phyloP scores from a whole-genome alignment of 192 early-diverging fungal genomes.

The Rhizoclosmatium globosum region DNA sequence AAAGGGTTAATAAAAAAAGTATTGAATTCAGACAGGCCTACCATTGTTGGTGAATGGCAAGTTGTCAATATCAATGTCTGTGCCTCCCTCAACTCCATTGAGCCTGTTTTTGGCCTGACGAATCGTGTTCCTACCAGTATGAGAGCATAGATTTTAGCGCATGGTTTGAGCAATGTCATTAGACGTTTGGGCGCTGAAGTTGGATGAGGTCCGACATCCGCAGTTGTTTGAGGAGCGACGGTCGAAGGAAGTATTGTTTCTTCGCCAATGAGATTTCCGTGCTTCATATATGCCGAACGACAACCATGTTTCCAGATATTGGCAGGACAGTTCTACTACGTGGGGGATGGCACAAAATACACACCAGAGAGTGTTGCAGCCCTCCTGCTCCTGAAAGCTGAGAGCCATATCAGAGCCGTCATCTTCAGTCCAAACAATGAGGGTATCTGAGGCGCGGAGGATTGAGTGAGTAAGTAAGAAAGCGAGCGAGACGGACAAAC shows the following conservation, averaged over 20 bases:
- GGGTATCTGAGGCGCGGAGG: constrained; percentile 54
- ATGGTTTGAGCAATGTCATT: no score
- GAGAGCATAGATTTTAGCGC: background rate
- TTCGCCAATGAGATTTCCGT: background rate
- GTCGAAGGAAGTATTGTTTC: no score
- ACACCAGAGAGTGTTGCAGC: constrained; percentile 84
- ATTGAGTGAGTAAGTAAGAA: background rate
- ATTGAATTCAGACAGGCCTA: background rate
- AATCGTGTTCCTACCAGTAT: constrained; percentile 11
- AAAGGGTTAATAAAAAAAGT: constrained; percentile 34
- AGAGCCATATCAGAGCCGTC: constrained; percentile 85
- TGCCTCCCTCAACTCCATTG: background rate
- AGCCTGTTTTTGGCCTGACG: constrained; percentile 31
- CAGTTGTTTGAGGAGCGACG: no score
- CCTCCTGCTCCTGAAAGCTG: constrained; percentile 91
- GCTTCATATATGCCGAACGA: no score
- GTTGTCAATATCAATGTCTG: constrained; percentile 11
- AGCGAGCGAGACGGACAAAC: constrained; percentile 53
- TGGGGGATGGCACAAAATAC: constrained; percentile 22
- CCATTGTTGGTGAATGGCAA: background rate
- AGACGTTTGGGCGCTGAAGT: no score
- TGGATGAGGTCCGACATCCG: no score
- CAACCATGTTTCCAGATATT: no score
- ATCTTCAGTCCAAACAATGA: constrained; percentile 92
- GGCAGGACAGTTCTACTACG: no score